A percentile compares a stretch with the other conserved stretches of the same genome.
These are phyloP conservation scores for Phytophthora foliorum DNA, from an alignment of 352 stramenopile genomes.

Conservation along the genomic window DNA sequence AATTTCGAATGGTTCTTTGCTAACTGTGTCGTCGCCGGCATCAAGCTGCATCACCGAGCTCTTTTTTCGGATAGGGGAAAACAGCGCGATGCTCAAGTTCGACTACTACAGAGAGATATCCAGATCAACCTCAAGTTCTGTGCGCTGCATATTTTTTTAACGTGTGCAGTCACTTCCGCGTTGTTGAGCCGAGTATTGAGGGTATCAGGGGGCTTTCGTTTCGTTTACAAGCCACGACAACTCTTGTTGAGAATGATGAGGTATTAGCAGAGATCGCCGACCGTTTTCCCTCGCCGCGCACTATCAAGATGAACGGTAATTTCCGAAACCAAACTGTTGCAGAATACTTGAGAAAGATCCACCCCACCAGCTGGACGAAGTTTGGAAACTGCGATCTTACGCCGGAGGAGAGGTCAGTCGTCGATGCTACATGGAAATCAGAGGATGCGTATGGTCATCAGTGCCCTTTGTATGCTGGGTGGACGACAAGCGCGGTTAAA, in stretches of 20 bases:
- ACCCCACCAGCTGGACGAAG: slow-evolving; percentile 10
- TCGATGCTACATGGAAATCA: too few relatives aligned
- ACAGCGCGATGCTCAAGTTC: slow-evolving; percentile 11
- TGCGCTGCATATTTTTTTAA: slow-evolving; percentile 21
- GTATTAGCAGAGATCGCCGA: neutral
- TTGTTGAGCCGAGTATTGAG: slow-evolving; percentile 7
- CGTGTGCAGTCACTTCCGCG: slow-evolving; percentile 10
- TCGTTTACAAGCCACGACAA: neutral
- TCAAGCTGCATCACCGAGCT: slow-evolving; percentile 3
- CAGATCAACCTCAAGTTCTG: slow-evolving; percentile 8
- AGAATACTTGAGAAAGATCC: slow-evolving; percentile 4
- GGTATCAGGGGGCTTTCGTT: slow-evolving; percentile 2
- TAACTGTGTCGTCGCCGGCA: slow-evolving; percentile 8
- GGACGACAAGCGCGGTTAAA: slow-evolving; percentile 14
- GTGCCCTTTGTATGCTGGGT: too few relatives aligned
- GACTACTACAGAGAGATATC: neutral
- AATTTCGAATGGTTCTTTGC: slow-evolving; percentile 27
- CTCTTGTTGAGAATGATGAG: neutral
- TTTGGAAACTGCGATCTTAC: slow-evolving; percentile 4
- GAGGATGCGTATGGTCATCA: neutral
- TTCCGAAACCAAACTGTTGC: neutral
- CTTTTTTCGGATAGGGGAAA: slow-evolving; percentile 17
- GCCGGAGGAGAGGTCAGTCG: neutral
- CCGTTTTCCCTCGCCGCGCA: neutral
- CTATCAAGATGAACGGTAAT: neutral